phyloP scores from a whole-genome alignment of 2,329 filamentous ascomycete species.

The Nothophoma quercina region DNA sequence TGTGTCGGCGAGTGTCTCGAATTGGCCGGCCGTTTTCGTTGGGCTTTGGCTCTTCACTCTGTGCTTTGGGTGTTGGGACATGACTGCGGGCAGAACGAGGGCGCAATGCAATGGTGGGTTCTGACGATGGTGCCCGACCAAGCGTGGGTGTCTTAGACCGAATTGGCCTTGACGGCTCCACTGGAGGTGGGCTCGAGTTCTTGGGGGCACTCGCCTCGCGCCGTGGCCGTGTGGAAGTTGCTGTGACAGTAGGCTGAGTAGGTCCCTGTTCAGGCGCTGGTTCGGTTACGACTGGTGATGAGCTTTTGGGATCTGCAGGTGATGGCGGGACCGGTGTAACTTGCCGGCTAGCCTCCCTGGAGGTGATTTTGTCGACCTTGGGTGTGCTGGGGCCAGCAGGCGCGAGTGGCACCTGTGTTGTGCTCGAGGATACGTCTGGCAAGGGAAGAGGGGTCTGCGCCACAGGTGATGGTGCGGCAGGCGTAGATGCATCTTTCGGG shows the following conservation, averaged over 20 bases:
- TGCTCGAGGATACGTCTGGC: constrained; percentile 24
- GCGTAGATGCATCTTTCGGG: constrained; percentile 16
- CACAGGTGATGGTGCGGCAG: constrained; percentile 24
- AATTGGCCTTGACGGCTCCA: constrained; percentile 26
- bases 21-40: constrained; percentile 46
- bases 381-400: constrained; percentile 52
- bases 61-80: constrained; percentile 53
- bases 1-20: constrained; percentile 54
- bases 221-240: constrained; percentile 45
- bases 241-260: constrained; percentile 30
- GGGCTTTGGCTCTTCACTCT: constrained; percentile 57
- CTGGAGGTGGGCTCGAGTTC: constrained; percentile 30
- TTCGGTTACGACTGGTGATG: constrained; percentile 6
- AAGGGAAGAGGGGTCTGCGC: constrained; percentile 20
- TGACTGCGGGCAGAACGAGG: constrained; percentile 51
- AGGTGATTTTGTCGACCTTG: constrained; percentile 23
- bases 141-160: constrained; percentile 29
- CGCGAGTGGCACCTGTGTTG: constrained; percentile 53
- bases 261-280: constrained; percentile 12
- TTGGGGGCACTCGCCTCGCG: constrained; percentile 44
- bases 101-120: constrained; percentile 29
- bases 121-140: constrained; percentile 21
- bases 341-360: constrained; percentile 20
- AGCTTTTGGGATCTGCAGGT: constrained; percentile 23
- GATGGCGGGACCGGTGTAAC: constrained; percentile 28